These are phyloP conservation scores for Thalassiosira sp. DNA, from an alignment of 352 stramenopile genomes.

Conservation along the genomic window DNA sequence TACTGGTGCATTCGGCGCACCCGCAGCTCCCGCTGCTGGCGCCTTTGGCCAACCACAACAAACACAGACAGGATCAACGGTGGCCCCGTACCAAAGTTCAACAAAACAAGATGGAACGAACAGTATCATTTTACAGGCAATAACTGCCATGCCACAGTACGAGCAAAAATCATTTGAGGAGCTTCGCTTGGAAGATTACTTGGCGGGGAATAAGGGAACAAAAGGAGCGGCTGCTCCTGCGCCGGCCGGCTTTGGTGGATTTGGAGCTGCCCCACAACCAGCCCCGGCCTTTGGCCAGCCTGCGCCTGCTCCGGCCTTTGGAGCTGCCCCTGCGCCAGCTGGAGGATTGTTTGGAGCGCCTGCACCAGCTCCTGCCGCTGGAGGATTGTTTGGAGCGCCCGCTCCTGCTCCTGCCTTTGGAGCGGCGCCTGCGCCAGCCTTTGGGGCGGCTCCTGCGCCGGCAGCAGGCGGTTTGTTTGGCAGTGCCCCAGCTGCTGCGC, in stretches of 20 bases:
- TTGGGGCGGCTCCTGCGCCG: constrained; percentile 33
- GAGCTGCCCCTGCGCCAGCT: constrained; percentile 24
- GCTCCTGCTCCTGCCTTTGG: constrained; percentile 47
- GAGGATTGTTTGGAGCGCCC: constrained; percentile 50
- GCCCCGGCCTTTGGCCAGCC: constrained; percentile 33
- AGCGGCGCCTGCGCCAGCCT: constrained; percentile 28
- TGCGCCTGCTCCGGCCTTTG: constrained; percentile 31
- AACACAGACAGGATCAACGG: constrained; percentile 44
- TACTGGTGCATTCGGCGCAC: constrained; percentile 19
- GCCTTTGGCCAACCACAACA: constrained; percentile 21
- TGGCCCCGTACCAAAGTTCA: constrained; percentile 65
- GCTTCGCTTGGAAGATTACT: constrained; percentile 84
- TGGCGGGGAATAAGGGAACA: constrained; percentile 70
- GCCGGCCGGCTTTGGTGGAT: constrained; percentile 42
- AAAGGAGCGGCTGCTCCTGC: constrained; percentile 33
- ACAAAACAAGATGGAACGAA: constrained; percentile 64
- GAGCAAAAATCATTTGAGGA: constrained; percentile 84
- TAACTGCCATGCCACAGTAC: constrained; percentile 81
- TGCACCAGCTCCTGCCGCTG: constrained; percentile 25
- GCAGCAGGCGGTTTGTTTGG: constrained; percentile 49
- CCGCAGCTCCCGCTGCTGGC: constrained; percentile 13
- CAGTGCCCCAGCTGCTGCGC: constrained; percentile 32
- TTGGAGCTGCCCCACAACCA: constrained; percentile 32
- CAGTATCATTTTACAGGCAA: constrained; percentile 77
- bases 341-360: constrained; percentile 29